Percentiles rank a stretch among this genome's conserved stretches.
Conservation (phyloP, 495 filamentous ascomycete species). For the Penicillium antarcticum region DNA sequence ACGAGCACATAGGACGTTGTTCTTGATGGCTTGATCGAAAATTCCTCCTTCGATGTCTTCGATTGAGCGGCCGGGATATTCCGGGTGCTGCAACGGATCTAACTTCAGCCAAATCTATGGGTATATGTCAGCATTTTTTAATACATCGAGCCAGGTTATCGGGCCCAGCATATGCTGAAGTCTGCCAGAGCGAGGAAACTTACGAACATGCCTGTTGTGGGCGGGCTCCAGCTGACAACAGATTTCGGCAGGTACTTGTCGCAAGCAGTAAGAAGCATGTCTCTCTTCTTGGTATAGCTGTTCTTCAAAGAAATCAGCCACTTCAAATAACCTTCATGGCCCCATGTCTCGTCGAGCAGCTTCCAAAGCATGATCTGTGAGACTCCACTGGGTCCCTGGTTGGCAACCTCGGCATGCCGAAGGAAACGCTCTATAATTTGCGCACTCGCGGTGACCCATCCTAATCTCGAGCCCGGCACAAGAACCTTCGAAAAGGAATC, state of each 20-base stretch:
- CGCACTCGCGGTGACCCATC: slow-evolving; percentile 26
- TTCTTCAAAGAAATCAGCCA: slow-evolving; percentile 15
- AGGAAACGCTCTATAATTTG: slow-evolving; percentile 23
- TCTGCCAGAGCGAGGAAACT: not conserved
- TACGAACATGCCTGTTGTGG: slow-evolving; percentile 1
- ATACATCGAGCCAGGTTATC: not conserved
- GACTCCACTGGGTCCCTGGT: slow-evolving; percentile 19
- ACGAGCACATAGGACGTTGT: not conserved
- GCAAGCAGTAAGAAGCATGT: not conserved
- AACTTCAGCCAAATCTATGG: not conserved
- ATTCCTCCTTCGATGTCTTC: not conserved
- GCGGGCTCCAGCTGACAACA: not conserved
- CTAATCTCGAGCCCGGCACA: slow-evolving; percentile 24
- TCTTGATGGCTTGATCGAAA: not conserved
- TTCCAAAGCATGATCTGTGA: slow-evolving; percentile 26
- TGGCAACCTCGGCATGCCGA: slow-evolving; percentile 14
- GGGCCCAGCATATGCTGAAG: no score
- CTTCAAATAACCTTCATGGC: slow-evolving; percentile 17
- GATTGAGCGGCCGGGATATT: not conserved
- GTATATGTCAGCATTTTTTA: not conserved
- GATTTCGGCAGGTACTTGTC: not conserved
- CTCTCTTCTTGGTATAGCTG: not conserved
- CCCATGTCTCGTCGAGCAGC: slow-evolving; percentile 25
- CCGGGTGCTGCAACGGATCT: not conserved
- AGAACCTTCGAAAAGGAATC: slow-evolving; percentile 32